Evolutionary conservation across 2,329 filamentous ascomycete genomes (phyloP).

Genomic region (Monosporascus sp.): DNA sequence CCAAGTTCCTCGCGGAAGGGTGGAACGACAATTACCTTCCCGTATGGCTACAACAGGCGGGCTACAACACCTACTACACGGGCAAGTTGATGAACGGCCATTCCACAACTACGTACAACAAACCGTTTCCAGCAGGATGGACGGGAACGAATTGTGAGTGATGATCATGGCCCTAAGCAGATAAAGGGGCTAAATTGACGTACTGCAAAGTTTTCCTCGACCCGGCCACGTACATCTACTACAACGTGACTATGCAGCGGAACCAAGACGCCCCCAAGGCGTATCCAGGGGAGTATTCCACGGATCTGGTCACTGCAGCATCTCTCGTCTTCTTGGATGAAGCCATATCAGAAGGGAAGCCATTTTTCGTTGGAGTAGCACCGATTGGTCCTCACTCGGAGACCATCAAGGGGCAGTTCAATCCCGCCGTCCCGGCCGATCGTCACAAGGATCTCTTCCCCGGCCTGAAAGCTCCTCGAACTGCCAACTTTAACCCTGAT

Average conservation of each 20-base stretch:
- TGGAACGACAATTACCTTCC: conserved; percentile 49
- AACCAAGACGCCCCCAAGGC: conserved; percentile 1
- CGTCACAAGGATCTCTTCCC: conserved; percentile 57
- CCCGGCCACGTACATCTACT: conserved; percentile 2
- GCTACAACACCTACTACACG: too few relatives aligned
- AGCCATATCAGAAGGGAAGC: conserved; percentile 43
- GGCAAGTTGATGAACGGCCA: too few relatives aligned
- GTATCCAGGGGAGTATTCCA: conserved; percentile 14
- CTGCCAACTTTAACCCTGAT: conserved; percentile 59
- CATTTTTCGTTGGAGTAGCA: conserved; percentile 61
- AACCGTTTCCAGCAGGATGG: not conserved
- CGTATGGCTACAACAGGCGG: conserved; percentile 13
- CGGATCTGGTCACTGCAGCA: conserved; percentile 53
- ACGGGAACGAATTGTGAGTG: not conserved
- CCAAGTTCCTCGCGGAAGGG: conserved; percentile 44
- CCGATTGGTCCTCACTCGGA: conserved; percentile 63
- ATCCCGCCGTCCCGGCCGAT: conserved; percentile 48
- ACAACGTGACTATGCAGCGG: conserved; percentile 3
- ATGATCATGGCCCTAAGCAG: not conserved
- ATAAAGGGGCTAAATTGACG: not conserved
- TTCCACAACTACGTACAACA: not conserved
- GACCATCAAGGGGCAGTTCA: conserved; percentile 20
- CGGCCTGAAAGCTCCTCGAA: conserved; percentile 52
- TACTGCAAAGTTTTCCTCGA: not conserved
- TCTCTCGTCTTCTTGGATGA: conserved; percentile 54